A percentile compares a stretch with the other conserved stretches of the same genome.
These are phyloP conservation scores for Yamadazyma kanchanaburiensis DNA, from an alignment of 1,139 yeast genomes.

Conservation along the genomic window DNA sequence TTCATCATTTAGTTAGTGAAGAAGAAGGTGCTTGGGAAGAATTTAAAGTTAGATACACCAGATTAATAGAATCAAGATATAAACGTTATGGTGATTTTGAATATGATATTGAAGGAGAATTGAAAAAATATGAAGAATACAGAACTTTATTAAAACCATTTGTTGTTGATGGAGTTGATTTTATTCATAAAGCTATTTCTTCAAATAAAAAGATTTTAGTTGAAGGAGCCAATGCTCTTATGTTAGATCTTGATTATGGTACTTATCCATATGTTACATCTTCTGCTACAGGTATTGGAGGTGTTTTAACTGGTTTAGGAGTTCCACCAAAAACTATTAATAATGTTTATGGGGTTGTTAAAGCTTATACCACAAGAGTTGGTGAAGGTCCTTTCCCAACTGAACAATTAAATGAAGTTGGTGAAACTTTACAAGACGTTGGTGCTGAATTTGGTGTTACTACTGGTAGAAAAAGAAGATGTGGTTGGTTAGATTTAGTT, in stretches of 20 bases:
- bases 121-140: slow-evolving; percentile 70
- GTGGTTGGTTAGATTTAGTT: slow-evolving; percentile 98
- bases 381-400: slow-evolving; percentile 99
- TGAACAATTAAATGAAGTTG: slow-evolving; percentile 85
- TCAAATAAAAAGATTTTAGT: slow-evolving; percentile 82
- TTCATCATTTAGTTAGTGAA: slow-evolving; percentile 89
- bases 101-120: slow-evolving; percentile 78
- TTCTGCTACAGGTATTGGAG: slow-evolving; percentile 94
- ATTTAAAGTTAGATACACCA: slow-evolving; percentile 73
- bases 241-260: slow-evolving; percentile 97
- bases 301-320: slow-evolving; percentile 96
- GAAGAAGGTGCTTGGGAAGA: slow-evolving; percentile 93
- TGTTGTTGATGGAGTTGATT: slow-evolving; percentile 89
- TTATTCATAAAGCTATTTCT: slow-evolving; percentile 80
- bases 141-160: slow-evolving; percentile 78
- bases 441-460: slow-evolving; percentile 99
- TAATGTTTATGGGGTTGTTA: slow-evolving; percentile 91
- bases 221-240: slow-evolving; percentile 98
- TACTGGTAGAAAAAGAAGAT: slow-evolving; percentile 98
- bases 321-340: slow-evolving; percentile 81
- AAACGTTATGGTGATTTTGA: slow-evolving; percentile 93
- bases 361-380: slow-evolving; percentile 97
- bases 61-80: slow-evolving; percentile 75
- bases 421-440: slow-evolving; percentile 82
- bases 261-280: slow-evolving; percentile 98